Base-by-base conservation (phyloP, 192 early-diverging fungal species). In the Linnemannia schmuckeri region DNA sequence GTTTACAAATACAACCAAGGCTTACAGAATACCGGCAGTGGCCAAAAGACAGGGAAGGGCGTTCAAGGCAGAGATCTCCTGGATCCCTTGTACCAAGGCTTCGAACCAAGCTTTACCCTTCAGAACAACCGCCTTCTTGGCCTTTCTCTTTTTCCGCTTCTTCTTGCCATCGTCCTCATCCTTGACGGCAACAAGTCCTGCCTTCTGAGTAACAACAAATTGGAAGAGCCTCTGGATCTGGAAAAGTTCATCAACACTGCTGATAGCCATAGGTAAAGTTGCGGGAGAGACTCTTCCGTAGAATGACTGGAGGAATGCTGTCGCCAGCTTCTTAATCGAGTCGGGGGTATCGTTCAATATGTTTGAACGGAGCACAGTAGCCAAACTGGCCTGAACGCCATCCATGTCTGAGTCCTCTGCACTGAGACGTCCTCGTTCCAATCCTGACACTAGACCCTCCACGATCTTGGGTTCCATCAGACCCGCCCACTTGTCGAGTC, bases 401-500 rank as follows among this genome's bases (percentile, higher is more conserved):
- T 81, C 84, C 49, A 86, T 68, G 35, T 86, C 84, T 27, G 30
- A 30, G 24, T 81, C 84, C 44, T 70, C 79, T 44, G 79, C 78
- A 27, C 70, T 73, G 55, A 86, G 70, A n/a, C 84, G 74, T 35
- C 84, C 84, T 35, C 75, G 75, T 33, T 81, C 79, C 66, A 86
- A 33, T 77, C 75, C 84, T 17, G 84, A 75, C 0, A 78, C 75
- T n/a, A 86, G 24, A 2, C 84, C 84, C 13, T 86, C 52, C 3
- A 81, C 63, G 49, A 86, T 77, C 74, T 73, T 81, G 37, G 84
- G 84, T n/a, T 81, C 84, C 84, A 86, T 81, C 47, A 86, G 68
- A 74, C 84, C 84, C 0, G 84, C 70, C 84, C 84, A 86, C 72
- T 86, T 86, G 49, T 86, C 84, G 18, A 86, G 73, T n/a, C 84